A percentile compares a stretch with the other conserved stretches of the same genome.
Conservation (phyloP, 2,329 filamentous ascomycete species). For the Orbilia javanica region DNA sequence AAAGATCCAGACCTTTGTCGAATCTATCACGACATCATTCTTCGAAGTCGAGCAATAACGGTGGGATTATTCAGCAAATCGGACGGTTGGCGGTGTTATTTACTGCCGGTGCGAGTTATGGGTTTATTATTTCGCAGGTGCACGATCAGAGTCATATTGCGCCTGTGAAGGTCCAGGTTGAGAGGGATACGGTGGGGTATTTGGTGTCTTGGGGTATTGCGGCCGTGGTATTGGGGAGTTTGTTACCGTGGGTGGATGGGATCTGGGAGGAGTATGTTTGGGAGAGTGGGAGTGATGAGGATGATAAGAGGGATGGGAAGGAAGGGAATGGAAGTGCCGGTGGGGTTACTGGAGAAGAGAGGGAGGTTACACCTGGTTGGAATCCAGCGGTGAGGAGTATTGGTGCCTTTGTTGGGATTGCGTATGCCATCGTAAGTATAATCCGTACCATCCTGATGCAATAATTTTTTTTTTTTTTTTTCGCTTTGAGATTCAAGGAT, state of each 20-base stretch:
- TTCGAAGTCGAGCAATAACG: slow-evolving; percentile 44
- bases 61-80: slow-evolving; percentile 69
- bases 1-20: slow-evolving; percentile 62
- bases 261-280: slow-evolving; percentile 74
- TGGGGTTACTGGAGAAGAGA: slow-evolving; percentile 43
- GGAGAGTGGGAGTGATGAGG: slow-evolving; percentile 64
- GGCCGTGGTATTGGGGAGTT: slow-evolving; percentile 80
- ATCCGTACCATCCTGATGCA: too few species aligned
- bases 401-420: slow-evolving; percentile 79
- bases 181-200: slow-evolving; percentile 71
- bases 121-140: slow-evolving; percentile 81
- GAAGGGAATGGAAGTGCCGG: slow-evolving; percentile 56
- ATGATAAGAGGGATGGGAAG: slow-evolving; percentile 28
- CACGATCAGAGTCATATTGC: slow-evolving; percentile 77
- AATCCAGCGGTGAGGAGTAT: slow-evolving; percentile 77
- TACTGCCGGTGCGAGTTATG: slow-evolving; percentile 83
- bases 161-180: slow-evolving; percentile 73
- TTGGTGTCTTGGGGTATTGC: slow-evolving; percentile 83
- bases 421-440: slow-evolving; percentile 83
- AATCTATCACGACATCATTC: slow-evolving; percentile 62
- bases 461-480: too few species aligned
- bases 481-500: background rate
- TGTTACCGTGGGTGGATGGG: slow-evolving; percentile 86
- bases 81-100: slow-evolving; percentile 77
- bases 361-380: slow-evolving; percentile 74